A percentile compares a stretch with the other conserved stretches of the same genome.
These are phyloP conservation scores for Parathielavia hyrcaniae DNA, from an alignment of 495 filamentous ascomycete genomes.

Conservation along the genomic window DNA sequence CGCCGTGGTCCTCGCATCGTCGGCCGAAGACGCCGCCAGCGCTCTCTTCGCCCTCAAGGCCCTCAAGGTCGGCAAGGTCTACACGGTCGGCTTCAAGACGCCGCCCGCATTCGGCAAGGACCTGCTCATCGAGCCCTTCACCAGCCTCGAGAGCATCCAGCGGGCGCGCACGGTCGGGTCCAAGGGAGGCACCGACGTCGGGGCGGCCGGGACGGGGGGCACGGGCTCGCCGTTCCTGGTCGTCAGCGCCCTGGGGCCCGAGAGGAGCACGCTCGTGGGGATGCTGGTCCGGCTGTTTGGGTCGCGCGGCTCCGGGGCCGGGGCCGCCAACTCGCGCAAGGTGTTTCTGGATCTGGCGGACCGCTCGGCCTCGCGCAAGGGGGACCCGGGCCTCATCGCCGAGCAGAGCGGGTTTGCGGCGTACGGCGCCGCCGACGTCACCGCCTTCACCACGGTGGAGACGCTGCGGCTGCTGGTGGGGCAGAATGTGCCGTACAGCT, in stretches of 20 bases:
- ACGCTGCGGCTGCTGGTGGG: constrained; percentile 70
- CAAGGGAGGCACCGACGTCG: constrained; percentile 28
- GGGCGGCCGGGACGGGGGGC: constrained; percentile 6
- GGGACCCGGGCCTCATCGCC: constrained; percentile 64
- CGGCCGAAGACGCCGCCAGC: constrained; percentile 63
- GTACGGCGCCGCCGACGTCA: constrained; percentile 71
- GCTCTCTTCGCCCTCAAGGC: constrained; percentile 69
- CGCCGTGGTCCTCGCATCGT: constrained; percentile 63
- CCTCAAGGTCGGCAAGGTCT: constrained; percentile 70
- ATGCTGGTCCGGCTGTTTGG: constrained; percentile 66
- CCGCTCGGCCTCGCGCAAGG: constrained; percentile 50
- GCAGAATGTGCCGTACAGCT: constrained; percentile 81
- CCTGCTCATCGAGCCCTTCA: constrained; percentile 61
- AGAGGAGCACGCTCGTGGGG: constrained; percentile 73
- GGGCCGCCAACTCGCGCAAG: constrained; percentile 51
- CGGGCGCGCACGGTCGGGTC: constrained; percentile 45
- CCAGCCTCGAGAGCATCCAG: constrained; percentile 71
- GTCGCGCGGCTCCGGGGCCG: constrained; percentile 37
- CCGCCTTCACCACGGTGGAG: constrained; percentile 75
- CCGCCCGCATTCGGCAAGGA: constrained; percentile 56
- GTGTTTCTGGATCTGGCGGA: constrained; percentile 76
- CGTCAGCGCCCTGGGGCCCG: constrained; percentile 67
- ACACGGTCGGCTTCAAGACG: constrained; percentile 75
- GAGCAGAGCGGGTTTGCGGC: constrained; percentile 67
- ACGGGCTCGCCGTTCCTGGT: constrained; percentile 68